A percentile compares a stretch with the other conserved stretches of the same genome.
These are phyloP conservation scores for Primulina eburnea DNA, from an alignment of 257 asterid species.

Conservation along the genomic window DNA sequence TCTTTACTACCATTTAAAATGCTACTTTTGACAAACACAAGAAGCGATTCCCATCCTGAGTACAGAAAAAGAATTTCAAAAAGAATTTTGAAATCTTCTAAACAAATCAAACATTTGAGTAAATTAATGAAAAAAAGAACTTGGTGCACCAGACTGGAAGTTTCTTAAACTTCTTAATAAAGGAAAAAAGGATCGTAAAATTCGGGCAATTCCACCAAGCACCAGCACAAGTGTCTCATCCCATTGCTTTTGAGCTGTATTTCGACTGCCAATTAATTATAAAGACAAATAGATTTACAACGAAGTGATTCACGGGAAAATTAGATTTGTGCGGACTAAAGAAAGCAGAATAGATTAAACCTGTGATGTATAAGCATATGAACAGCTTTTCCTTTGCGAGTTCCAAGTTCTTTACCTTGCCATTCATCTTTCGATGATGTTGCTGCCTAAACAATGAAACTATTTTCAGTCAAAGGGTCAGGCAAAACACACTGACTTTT, in stretches of 20 bases:
- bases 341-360: conserved; percentile 36
- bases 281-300: conserved; percentile 17
- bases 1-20: conserved; percentile 89
- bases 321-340: conserved; percentile 13
- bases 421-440: conserved; percentile 98
- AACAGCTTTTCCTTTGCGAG: conserved; percentile 92
- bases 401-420: conserved; percentile 99
- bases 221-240: conserved; percentile 98
- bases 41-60: conserved; percentile 92
- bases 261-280: conserved; percentile 63
- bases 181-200: conserved; percentile 82
- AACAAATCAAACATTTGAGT: background rate
- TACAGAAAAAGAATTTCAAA: conserved; percentile 23
- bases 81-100: conserved; percentile 17
- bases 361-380: conserved; percentile 99
- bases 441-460: conserved; percentile 62
- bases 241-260: conserved; percentile 99
- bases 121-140: conserved; percentile 10
- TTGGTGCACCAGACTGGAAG: conserved; percentile 66
- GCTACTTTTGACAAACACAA: conserved; percentile 70
- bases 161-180: conserved; percentile 61
- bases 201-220: conserved; percentile 88
- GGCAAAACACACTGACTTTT: conserved; percentile 19
- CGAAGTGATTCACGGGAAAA: conserved; percentile 8
- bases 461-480: conserved; percentile 25